Evolutionary conservation across 768 basidiomycete genomes (phyloP), one percentile per base, ranked within the genome.

Genomic region (Hygrophorus russula): DNA sequence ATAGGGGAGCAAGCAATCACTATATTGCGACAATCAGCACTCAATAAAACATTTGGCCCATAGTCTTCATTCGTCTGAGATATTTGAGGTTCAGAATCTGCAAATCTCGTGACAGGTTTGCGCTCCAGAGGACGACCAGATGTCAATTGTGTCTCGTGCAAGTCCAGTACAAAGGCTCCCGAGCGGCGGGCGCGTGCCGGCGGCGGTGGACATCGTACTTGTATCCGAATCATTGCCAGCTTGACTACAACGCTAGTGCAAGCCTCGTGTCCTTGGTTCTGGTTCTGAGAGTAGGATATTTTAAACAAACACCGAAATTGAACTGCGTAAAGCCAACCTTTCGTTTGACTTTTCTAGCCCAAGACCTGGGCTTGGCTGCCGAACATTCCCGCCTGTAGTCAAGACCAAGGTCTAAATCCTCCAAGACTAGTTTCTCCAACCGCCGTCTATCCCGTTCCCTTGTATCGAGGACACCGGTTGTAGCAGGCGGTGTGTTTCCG

Each of bases 171-270:
- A 4, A 87, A 47, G 18, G 75, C 73, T 4, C 90, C 88, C 35
- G 88, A 88, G 18, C 84, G 74, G 13, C 66, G 67, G 5, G 55
- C 31, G 18, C 51, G 59, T 1, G 56, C 56, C 14, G 64, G 56
- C 4, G 79, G 78, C 24, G 86, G 68, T 4, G 80, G 78, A 54
- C 75, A 80, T 37, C 84, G 75, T 39, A 82, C 54, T 55, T 90
- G 74, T 15, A 82, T 36, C 14, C 90, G 77, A 36, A 91, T 54
- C 61, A 81, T 64, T 11, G 74, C 60, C 27, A 80, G 66, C 14
- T 56, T 58, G 32, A 83, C 50, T 1, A 54, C 53, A 2, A 74
- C 34, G 38, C 53, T 50, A 19, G 13, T 13, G 14, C 15, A 24
- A 56, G 31, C 15, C 24, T 49, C 13, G 42, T 40, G 29, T 24